These are phyloP conservation scores for Zoysia pacifica DNA, from an alignment of 176 grass and related monocot genomes.

Conservation along the genomic window DNA sequence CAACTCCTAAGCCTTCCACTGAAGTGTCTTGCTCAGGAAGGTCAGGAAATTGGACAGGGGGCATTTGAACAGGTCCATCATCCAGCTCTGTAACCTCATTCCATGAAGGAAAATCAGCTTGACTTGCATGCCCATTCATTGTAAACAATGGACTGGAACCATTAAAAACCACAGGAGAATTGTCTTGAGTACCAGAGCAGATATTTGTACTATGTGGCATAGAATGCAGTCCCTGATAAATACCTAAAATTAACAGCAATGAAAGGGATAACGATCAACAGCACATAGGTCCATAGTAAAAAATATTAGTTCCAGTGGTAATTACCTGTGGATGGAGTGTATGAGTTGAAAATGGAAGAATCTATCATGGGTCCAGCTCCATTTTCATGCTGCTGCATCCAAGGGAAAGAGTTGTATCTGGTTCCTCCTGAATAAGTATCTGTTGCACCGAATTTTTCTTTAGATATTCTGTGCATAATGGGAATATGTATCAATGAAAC, in stretches of 20 bases:
- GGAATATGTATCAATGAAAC: slow-evolving; percentile 92
- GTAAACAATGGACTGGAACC: slow-evolving; percentile 30
- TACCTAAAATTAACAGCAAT: slow-evolving; percentile 44
- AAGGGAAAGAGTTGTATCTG: slow-evolving; percentile 83
- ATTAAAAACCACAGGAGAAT: slow-evolving; percentile 46
- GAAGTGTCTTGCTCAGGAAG: slow-evolving; percentile 29
- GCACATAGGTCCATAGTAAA: not conserved
- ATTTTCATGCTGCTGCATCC: slow-evolving; percentile 77
- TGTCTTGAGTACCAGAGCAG: slow-evolving; percentile 40
- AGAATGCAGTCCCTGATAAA: slow-evolving; percentile 42
- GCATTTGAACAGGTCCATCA: slow-evolving; percentile 44
- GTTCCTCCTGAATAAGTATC: slow-evolving; percentile 72
- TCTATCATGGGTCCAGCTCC: slow-evolving; percentile 61
- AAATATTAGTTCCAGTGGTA: slow-evolving; percentile 16
- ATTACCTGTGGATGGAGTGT: slow-evolving; percentile 47
- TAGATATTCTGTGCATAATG: slow-evolving; percentile 96
- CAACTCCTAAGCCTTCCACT: slow-evolving; percentile 43
- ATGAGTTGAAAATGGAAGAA: slow-evolving; percentile 37
- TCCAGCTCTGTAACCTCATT: slow-evolving; percentile 44
- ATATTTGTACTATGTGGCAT: slow-evolving; percentile 42
- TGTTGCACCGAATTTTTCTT: slow-evolving; percentile 87
- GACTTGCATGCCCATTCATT: slow-evolving; percentile 36
- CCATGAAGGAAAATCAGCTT: slow-evolving; percentile 52
- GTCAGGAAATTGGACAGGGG: slow-evolving; percentile 44
- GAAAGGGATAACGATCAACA: slow-evolving; percentile 27